Conservation (phyloP, 176 grass and related monocot genomes). For the Aegilops umbellulata region DNA sequence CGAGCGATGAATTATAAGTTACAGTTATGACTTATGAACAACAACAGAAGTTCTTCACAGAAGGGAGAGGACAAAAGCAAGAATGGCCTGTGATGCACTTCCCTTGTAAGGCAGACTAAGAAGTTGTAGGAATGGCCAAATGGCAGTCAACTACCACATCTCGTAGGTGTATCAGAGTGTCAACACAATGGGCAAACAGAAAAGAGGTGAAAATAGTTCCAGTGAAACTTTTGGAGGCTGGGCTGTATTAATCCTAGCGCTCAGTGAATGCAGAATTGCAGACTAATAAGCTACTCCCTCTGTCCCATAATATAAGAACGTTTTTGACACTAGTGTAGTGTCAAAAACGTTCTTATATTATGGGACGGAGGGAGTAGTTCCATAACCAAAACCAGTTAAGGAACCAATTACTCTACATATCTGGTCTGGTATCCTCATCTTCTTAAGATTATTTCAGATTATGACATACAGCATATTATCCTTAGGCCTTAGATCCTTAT, state of each 20-base stretch:
- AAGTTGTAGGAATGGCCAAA: not conserved
- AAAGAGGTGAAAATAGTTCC: conserved; percentile 2
- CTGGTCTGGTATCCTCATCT: not conserved
- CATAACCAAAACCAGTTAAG: not conserved
- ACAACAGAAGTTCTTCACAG: not conserved
- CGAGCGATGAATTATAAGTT: not conserved
- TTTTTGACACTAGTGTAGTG: too few species aligned
- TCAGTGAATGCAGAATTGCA: not conserved
- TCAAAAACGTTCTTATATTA: too few species aligned
- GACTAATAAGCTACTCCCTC: conserved; percentile 17
- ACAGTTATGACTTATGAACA: not conserved
- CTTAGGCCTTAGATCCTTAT: not conserved
- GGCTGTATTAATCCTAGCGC: not conserved
- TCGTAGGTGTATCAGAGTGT: not conserved
- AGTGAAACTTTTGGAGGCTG: not conserved
- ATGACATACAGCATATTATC: conserved; percentile 1
- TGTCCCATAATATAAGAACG: too few species aligned
- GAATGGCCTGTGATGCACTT: not conserved
- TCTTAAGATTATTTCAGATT: not conserved
- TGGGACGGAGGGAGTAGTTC: too few species aligned
- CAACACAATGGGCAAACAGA: not conserved
- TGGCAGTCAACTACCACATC: not conserved
- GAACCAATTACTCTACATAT: not conserved
- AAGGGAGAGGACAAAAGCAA: not conserved
- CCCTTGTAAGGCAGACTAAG: not conserved